Evolutionary conservation across 768 basidiomycete genomes (phyloP).

Genomic region (Leucocoprinus leucothites): DNA sequence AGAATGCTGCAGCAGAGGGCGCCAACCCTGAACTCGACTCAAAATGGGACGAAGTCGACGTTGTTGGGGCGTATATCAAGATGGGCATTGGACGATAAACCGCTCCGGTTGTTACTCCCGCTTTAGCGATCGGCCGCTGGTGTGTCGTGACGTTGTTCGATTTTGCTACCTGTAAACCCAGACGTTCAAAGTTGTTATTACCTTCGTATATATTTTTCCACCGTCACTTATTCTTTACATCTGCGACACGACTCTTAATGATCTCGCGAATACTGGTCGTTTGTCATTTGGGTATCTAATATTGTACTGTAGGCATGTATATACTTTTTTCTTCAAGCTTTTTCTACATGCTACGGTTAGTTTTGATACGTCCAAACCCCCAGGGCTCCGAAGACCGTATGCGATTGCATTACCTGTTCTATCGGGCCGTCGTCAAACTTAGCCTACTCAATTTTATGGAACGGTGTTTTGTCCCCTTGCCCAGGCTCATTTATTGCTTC

Average conservation of each 20-base stretch:
- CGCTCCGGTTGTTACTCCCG: too few species aligned
- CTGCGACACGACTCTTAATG: background rate
- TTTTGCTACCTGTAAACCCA: too few species aligned
- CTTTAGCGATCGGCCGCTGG: too few species aligned
- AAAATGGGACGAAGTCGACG: conserved; percentile 85
- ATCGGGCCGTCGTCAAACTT: too few species aligned
- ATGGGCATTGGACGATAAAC: conserved; percentile 70
- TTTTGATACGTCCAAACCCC: too few species aligned
- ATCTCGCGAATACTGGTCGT: background rate
- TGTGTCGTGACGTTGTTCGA: too few species aligned
- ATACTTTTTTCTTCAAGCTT: too few species aligned
- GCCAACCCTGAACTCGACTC: conserved; percentile 34
- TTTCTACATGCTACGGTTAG: background rate
- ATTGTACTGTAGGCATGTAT: conserved; percentile 1
- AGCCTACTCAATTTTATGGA: too few species aligned
- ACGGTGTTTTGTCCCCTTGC: too few species aligned
- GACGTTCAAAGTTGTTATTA: background rate
- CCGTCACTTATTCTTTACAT: background rate
- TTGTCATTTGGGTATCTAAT: background rate
- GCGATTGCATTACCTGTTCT: too few species aligned
- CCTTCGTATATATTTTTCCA: background rate
- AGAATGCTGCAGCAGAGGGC: conserved; percentile 46
- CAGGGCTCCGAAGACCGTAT: too few species aligned
- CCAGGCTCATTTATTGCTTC: too few species aligned
- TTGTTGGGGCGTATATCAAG: conserved; percentile 85